phyloP scores from a whole-genome alignment of 345 rosid genomes.

The Anacardium occidentale region DNA sequence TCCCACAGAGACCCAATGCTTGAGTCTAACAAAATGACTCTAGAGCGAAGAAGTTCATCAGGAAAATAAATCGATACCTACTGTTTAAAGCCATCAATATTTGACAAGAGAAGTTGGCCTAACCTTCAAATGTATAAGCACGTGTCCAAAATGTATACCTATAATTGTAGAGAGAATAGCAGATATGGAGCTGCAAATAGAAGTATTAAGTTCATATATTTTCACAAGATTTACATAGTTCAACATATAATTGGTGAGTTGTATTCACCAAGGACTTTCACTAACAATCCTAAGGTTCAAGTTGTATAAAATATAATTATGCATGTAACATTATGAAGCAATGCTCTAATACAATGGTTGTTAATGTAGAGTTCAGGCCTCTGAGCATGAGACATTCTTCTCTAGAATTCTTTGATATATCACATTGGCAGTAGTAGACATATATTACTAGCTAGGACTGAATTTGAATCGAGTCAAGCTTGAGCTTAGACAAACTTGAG shows the following conservation, averaged over 20 bases:
- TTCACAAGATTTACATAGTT: background rate
- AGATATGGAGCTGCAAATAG: conserved; percentile 67
- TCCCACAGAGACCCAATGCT: conserved; percentile 73
- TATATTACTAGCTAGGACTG: background rate
- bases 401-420: background rate
- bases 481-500: too few relatives aligned
- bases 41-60: conserved; percentile 27
- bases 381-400: background rate
- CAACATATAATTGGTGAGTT: background rate
- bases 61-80: conserved; percentile 12
- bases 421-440: background rate
- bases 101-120: background rate
- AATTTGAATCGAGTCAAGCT: too few relatives aligned
- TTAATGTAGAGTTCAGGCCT: background rate
- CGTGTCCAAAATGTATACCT: conserved; percentile 86
- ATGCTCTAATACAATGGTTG: background rate
- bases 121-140: conserved; percentile 69
- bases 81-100: background rate
- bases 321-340: background rate
- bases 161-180: conserved; percentile 73
- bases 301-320: background rate
- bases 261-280: background rate
- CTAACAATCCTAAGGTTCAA: background rate
- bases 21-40: conserved; percentile 65
- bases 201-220: background rate